phyloP scores from a whole-genome alignment of 2,329 filamentous ascomycete species.

The Clonostachys sp. region DNA sequence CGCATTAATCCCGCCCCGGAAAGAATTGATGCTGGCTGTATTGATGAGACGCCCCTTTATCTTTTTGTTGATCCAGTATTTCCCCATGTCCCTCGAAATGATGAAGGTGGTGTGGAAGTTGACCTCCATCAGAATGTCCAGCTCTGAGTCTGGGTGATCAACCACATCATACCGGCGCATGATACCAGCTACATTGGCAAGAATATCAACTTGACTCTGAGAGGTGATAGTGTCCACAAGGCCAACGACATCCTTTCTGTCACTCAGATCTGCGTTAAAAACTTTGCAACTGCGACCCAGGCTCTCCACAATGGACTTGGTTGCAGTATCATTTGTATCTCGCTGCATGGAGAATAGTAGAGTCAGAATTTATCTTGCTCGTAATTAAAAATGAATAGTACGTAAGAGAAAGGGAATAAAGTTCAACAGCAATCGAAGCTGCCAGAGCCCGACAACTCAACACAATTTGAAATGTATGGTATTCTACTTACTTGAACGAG shows the following conservation, averaged over 20 bases:
- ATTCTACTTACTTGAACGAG: conserved; percentile 5
- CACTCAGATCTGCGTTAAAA: no score
- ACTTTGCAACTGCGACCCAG: conserved; percentile 48
- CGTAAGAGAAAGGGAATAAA: no score
- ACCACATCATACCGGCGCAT: neutral
- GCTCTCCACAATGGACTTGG: conserved; percentile 56
- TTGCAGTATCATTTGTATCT: conserved; percentile 37
- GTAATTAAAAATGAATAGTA: no score
- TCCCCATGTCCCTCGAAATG: neutral
- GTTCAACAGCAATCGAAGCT: no score
- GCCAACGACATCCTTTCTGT: no score
- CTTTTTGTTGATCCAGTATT: neutral
- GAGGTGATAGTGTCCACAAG: no score
- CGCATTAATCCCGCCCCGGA: neutral
- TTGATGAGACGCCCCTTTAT: neutral
- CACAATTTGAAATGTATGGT: no score
- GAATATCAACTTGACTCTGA: neutral
- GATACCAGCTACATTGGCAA: neutral
- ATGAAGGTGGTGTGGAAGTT: neutral
- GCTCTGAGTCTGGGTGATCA: no score
- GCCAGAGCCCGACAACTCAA: no score
- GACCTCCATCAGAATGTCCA: neutral
- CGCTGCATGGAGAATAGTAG: conserved; percentile 20
- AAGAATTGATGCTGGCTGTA: neutral
- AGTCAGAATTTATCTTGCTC: no score